A percentile compares a stretch with the other conserved stretches of the same genome.
Evolutionary conservation across 805 yeast species (phyloP).

Genomic region (Yarrowia sp.): DNA sequence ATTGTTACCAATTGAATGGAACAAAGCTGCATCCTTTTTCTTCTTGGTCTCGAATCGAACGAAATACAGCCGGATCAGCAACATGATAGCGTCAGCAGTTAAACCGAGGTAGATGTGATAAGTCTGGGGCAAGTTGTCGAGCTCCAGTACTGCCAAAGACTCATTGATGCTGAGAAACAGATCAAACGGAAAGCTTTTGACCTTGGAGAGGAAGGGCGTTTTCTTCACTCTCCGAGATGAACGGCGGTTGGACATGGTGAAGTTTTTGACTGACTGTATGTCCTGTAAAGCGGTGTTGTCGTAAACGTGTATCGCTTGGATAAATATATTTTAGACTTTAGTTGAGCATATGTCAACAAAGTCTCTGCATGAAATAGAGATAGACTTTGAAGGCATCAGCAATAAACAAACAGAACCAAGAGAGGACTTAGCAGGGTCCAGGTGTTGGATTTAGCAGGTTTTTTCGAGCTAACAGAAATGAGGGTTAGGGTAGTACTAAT

Average conservation of each 20-base stretch:
- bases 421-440: neutral
- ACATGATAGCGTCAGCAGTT: neutral
- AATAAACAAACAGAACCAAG: neutral
- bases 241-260: neutral
- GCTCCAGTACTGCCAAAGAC: neutral
- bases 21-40: neutral
- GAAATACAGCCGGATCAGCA: slow-evolving; percentile 15
- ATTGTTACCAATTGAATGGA: slow-evolving; percentile 5
- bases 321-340: neutral
- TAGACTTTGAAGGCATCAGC: neutral
- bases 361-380: neutral
- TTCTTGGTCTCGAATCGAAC: neutral
- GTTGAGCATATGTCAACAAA: neutral
- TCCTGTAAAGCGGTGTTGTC: too few species aligned
- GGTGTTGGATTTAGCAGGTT: too few species aligned
- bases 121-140: slow-evolving; percentile 15
- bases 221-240: neutral
- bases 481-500: too few species aligned
- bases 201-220: neutral
- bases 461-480: too few species aligned
- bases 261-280: too few species aligned
- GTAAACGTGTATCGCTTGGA: neutral
- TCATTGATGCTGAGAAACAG: slow-evolving; percentile 17
- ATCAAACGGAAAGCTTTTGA: slow-evolving; percentile 9
- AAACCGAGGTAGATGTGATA: slow-evolving; percentile 19